These are phyloP conservation scores for Debaryomyces nepalensis DNA, from an alignment of 1,139 yeast genomes.

Conservation along the genomic window DNA sequence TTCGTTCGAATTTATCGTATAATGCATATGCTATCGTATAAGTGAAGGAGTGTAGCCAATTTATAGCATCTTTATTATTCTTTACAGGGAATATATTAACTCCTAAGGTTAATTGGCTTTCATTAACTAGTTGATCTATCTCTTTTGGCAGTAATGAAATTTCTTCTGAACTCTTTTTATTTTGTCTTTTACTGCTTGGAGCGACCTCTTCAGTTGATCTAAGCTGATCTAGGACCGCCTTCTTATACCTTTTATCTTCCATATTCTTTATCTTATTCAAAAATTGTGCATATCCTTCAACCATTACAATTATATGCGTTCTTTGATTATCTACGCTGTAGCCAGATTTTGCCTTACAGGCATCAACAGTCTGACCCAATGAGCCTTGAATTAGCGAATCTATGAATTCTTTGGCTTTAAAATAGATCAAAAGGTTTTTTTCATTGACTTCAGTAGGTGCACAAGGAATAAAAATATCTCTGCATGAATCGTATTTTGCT, in stretches of 20 bases:
- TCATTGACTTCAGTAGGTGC: slow-evolving; percentile 46
- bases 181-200: slow-evolving; percentile 10
- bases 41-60: slow-evolving; percentile 60
- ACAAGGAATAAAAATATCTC: slow-evolving; percentile 61
- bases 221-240: slow-evolving; percentile 37
- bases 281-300: slow-evolving; percentile 54
- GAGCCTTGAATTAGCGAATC: slow-evolving; percentile 33
- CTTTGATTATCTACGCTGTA: slow-evolving; percentile 13
- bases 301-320: slow-evolving; percentile 43
- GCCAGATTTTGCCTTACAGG: slow-evolving; percentile 10
- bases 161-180: slow-evolving; percentile 17
- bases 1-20: slow-evolving; percentile 60
- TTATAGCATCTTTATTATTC: slow-evolving; percentile 50
- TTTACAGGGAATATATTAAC: slow-evolving; percentile 54
- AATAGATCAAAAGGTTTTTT: slow-evolving; percentile 46
- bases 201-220: slow-evolving; percentile 15
- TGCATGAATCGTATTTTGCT: slow-evolving; percentile 47
- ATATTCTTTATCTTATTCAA: slow-evolving; percentile 45
- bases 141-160: slow-evolving; percentile 41
- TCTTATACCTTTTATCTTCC: slow-evolving; percentile 52
- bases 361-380: slow-evolving; percentile 13
- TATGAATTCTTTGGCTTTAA: slow-evolving; percentile 51
- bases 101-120: slow-evolving; percentile 36
- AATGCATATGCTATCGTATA: slow-evolving; percentile 57
- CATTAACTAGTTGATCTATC: slow-evolving; percentile 34